Conservation (phyloP, 768 basidiomycete genomes). For the Suillus subluteus region DNA sequence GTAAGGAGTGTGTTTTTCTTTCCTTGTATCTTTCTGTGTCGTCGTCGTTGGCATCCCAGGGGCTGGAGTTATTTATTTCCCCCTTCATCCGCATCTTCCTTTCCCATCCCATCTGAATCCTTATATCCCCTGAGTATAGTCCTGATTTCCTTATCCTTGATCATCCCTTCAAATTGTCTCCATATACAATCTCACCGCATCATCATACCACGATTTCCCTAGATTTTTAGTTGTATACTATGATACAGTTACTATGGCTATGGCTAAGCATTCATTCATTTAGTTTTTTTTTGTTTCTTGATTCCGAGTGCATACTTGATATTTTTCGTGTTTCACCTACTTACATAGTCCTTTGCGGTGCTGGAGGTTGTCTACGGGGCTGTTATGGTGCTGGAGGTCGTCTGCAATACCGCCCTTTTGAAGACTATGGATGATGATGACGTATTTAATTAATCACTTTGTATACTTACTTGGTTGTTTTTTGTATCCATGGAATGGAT, state of each 20-base stretch:
- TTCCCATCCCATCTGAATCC: not conserved
- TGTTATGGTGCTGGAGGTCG: not conserved
- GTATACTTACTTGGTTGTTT: not conserved
- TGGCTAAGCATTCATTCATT: not conserved
- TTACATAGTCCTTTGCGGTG: not conserved
- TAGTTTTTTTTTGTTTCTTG: not conserved
- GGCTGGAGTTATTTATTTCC: slow-evolving; percentile 4
- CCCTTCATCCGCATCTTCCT: not conserved
- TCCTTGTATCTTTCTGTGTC: not conserved
- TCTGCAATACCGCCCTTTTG: not conserved
- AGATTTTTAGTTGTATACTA: slow-evolving; percentile 6
- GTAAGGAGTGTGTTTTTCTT: slow-evolving; percentile 5
- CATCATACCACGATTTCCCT: not conserved
- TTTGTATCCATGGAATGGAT: not conserved
- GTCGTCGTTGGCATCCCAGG: not conserved
- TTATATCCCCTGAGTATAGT: not conserved
- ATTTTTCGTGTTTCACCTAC: not conserved
- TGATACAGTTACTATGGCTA: not conserved
- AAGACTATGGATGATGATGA: not conserved
- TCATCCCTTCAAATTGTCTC: slow-evolving; percentile 1
- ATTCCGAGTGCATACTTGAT: not conserved
- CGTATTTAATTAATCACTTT: not conserved
- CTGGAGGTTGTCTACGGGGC: slow-evolving; percentile 1
- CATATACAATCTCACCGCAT: slow-evolving; percentile 7
- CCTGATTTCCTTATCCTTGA: not conserved